Base-by-base conservation (phyloP, 116 monocot genomes). In the Phalaenopsis hybrid region DNA sequence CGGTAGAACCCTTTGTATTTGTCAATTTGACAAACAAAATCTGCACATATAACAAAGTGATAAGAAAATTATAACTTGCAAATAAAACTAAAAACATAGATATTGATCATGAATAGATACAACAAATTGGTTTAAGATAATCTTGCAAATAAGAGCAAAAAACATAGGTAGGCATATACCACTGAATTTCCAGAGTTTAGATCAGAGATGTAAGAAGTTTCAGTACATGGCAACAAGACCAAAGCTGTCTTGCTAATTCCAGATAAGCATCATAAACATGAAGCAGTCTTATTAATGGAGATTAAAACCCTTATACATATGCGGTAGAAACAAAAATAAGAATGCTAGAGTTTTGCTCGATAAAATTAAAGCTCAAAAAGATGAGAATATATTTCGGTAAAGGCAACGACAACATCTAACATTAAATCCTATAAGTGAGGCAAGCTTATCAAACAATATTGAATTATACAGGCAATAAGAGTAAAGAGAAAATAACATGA, bases 21-120 rank as follows among this genome's bases (percentile, higher is more conserved):
- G 90, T 95, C 88, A 99, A 88, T 52, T 81, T 86, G 45, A 93
- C 80, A 83, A 92, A 99, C 61, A 99, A 85, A 88, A 95, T 95
- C 99, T 99, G 93, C 86, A 90, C 28, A 63, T n/a, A 28, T 46
- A 52, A 49, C 51, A 52, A 51, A 50, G 45, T 75, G 44, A 21
- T 50, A 5, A 77, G 51, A 41, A 17, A 25, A 31, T 77, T 31
- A 31, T 50, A 15, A 20, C 23, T 31, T 51, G 31, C 31, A 77
- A 49, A 50, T 49, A 77, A 20, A 11, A 52, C 4, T 44, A 52
- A 77, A 8, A 45, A 75, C 18, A 45, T 75, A 72, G 13, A 15
- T 41, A 72, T 72, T 15, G 37, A 75, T 48, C 75, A 75, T 72
- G 46, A 46, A 46, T 75, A 75, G 18, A 65, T 41, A 44, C 21